These are phyloP conservation scores for Thalassiosira mediterranea DNA, from an alignment of 352 stramenopile genomes.

Conservation along the genomic window DNA sequence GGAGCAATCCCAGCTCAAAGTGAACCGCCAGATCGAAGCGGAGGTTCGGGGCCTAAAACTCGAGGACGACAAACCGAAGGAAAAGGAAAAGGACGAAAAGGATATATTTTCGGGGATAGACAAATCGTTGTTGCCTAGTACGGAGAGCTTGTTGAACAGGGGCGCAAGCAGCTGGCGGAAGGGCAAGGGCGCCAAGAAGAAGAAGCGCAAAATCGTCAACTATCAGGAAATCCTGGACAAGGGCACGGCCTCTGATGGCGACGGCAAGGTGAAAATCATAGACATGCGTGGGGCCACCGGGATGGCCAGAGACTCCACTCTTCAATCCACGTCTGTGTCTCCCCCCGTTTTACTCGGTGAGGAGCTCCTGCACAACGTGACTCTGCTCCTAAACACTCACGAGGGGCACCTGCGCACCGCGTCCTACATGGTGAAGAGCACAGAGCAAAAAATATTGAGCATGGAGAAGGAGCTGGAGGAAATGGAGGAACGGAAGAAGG, in stretches of 20 bases:
- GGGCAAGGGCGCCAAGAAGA: constrained; percentile 22
- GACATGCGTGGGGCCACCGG: constrained; percentile 63
- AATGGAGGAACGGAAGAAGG: constrained; percentile 41
- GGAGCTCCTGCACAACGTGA: constrained; percentile 82
- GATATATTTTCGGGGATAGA: constrained; percentile 34
- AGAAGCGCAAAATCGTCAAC: constrained; percentile 35
- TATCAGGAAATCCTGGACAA: constrained; percentile 54
- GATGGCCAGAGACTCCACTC: background rate
- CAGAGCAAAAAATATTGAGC: constrained; percentile 57
- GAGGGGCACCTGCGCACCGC: constrained; percentile 76
- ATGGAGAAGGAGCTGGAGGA: constrained; percentile 55
- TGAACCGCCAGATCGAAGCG: constrained; percentile 90
- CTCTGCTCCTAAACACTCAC: constrained; percentile 71
- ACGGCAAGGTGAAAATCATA: constrained; percentile 56
- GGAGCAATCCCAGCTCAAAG: constrained; percentile 89
- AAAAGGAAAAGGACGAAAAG: constrained; percentile 30
- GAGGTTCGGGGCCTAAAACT: constrained; percentile 87
- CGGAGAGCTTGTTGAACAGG: constrained; percentile 39
- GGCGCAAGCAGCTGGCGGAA: constrained; percentile 39
- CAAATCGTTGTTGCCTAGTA: constrained; percentile 48
- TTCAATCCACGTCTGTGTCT: background rate
- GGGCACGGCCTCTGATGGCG: constrained; percentile 11
- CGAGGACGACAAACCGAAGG: constrained; percentile 57
- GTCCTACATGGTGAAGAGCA: constrained; percentile 61
- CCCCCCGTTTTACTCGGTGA: constrained; percentile 55